A percentile compares a stretch with the other conserved stretches of the same genome.
These are phyloP conservation scores for Colletotrichum caudatum DNA, from an alignment of 2,329 filamentous ascomycete genomes.

Conservation along the genomic window DNA sequence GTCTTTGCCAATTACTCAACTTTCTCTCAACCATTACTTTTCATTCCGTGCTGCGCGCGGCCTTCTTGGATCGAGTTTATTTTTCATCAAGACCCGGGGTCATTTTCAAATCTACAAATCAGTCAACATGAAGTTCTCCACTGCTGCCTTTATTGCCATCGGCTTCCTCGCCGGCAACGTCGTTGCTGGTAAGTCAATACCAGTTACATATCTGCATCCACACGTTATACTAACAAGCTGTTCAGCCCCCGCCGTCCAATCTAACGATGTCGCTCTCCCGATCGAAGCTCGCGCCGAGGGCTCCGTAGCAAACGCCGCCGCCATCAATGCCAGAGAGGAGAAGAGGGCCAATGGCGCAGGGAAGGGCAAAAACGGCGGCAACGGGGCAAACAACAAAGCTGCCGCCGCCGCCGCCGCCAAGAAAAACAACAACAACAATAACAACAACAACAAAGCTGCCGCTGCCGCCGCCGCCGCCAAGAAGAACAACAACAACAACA, in stretches of 20 bases:
- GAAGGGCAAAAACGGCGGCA: background rate
- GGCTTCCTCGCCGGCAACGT: slow-evolving; percentile 35
- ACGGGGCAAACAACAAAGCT: background rate
- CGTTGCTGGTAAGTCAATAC: slow-evolving; percentile 22
- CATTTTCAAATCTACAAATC: slow-evolving; percentile 4
- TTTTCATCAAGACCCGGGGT: slow-evolving; percentile 30
- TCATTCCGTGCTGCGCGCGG: slow-evolving; percentile 41
- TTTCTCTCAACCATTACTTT: slow-evolving; percentile 5
- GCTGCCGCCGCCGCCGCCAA: background rate
- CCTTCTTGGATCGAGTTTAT: slow-evolving; percentile 16
- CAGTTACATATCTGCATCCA: too few species aligned
- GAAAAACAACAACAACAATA: background rate
- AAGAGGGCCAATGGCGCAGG: background rate
- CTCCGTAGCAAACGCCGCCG: slow-evolving; percentile 15
- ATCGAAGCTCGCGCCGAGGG: slow-evolving; percentile 25
- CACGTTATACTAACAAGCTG: background rate
- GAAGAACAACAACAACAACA: background rate
- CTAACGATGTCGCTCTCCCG: slow-evolving; percentile 17
- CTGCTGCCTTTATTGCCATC: slow-evolving; percentile 26
- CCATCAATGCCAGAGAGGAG: slow-evolving; percentile 22
- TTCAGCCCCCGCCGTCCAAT: slow-evolving; percentile 19
- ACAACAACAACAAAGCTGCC: background rate
- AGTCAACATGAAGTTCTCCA: slow-evolving; percentile 36
- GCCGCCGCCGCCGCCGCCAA: background rate
- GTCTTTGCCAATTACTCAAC: background rate